These are phyloP conservation scores for Lecanicillium sp. DNA, from an alignment of 2,329 filamentous ascomycete species.

Conservation along the genomic window DNA sequence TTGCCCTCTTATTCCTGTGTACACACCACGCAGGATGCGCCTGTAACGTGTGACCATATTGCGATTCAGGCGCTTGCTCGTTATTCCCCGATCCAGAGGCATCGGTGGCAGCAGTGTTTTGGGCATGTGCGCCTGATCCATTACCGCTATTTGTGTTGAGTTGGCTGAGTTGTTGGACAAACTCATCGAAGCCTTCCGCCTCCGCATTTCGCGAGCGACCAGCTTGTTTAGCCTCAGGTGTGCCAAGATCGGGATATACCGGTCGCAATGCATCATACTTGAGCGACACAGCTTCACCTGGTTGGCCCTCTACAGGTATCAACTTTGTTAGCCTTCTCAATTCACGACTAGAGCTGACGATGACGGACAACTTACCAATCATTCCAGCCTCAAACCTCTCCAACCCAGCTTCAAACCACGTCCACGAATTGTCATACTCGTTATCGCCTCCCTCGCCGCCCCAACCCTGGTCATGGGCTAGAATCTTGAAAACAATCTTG, in stretches of 20 bases:
- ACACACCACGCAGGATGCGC: constrained; percentile 31
- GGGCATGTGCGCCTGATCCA: too few species aligned
- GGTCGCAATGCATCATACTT: constrained; percentile 3
- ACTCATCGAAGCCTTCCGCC: constrained; percentile 26
- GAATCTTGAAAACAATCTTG: constrained; percentile 53
- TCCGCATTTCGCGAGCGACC: constrained; percentile 9
- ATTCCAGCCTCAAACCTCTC: constrained; percentile 41
- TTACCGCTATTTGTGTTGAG: too few species aligned
- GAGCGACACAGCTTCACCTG: not conserved
- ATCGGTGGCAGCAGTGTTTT: too few species aligned
- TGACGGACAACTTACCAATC: constrained; percentile 23
- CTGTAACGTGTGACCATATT: constrained; percentile 29
- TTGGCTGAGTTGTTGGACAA: constrained; percentile 16
- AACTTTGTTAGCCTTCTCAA: too few species aligned
- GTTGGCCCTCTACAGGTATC: not conserved
- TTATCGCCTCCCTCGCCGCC: constrained; percentile 21
- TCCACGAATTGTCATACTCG: constrained; percentile 41
- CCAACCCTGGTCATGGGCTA: constrained; percentile 52
- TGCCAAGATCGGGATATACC: not conserved
- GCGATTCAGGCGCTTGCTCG: constrained; percentile 8
- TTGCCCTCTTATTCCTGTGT: constrained; percentile 37
- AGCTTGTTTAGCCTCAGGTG: too few species aligned
- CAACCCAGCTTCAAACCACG: constrained; percentile 56
- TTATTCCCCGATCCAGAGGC: too few species aligned
- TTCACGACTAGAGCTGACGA: too few species aligned